Conservation (phyloP, 1,284 basidiomycete genomes). For the Cystobasidium pallidum region DNA sequence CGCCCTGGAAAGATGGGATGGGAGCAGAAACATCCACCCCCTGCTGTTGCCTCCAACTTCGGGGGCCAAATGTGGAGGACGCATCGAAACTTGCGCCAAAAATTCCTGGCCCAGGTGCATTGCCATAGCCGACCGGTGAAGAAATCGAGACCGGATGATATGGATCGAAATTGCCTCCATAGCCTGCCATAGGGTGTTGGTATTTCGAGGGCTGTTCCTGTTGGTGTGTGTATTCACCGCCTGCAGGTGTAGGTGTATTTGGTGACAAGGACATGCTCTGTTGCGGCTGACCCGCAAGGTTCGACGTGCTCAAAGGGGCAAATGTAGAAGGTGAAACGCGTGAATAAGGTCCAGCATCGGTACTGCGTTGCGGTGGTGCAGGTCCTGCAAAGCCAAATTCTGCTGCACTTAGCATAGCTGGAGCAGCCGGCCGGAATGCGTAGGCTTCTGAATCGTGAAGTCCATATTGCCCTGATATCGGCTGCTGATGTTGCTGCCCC, state of each 20-base stretch:
- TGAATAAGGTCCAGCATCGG: conserved; percentile 44
- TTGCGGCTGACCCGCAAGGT: conserved; percentile 15
- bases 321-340: conserved; percentile 49
- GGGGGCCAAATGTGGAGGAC: conserved; percentile 8
- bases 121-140: conserved; percentile 12
- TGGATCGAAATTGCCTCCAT: conserved; percentile 2
- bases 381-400: conserved; percentile 35
- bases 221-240: conserved; percentile 35
- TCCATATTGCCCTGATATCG: not conserved
- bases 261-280: conserved; percentile 47
- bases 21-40: conserved; percentile 9
- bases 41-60: conserved; percentile 5
- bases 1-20: conserved; percentile 11
- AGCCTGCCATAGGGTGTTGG: conserved; percentile 3
- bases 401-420: conserved; percentile 25
- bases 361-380: not conserved
- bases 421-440: conserved; percentile 21
- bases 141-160: conserved; percentile 27
- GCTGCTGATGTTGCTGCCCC: not conserved
- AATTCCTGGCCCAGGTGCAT: not conserved
- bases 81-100: not conserved
- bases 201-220: not conserved
- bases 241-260: conserved; percentile 46
- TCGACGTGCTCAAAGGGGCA: conserved; percentile 40
- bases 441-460: conserved; percentile 28